phyloP scores from a whole-genome alignment of 305 asterid species.

The Fraxinus ornus region DNA sequence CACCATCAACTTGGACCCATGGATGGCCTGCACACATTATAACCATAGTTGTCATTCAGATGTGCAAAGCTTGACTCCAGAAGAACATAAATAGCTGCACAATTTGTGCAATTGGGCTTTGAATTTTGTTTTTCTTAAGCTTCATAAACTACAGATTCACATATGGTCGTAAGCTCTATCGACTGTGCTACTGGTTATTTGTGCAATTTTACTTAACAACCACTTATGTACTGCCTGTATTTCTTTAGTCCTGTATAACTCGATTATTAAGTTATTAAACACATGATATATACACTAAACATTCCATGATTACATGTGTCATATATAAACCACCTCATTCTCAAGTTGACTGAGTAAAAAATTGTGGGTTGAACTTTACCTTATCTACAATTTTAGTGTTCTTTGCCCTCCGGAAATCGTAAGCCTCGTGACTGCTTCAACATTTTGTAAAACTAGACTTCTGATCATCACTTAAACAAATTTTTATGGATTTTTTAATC shows the following conservation, averaged over 20 bases:
- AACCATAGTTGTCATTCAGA: neutral
- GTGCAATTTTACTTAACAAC: neutral
- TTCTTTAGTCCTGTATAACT: neutral
- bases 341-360: neutral
- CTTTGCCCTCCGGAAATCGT: neutral
- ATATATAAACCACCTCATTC: neutral
- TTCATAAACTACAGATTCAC: neutral
- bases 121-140: neutral
- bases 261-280: neutral
- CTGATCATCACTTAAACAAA: neutral
- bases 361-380: neutral
- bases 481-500: neutral
- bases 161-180: neutral
- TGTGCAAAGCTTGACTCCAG: neutral
- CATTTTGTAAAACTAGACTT: neutral
- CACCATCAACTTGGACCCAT: slow-evolving; percentile 22
- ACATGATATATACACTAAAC: neutral
- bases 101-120: neutral
- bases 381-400: neutral
- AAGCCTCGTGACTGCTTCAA: neutral
- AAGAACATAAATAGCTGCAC: neutral
- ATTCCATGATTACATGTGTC: neutral
- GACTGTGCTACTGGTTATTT: neutral
- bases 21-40: slow-evolving; percentile 15
- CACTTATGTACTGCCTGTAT: neutral